Conservation (phyloP, 129 eudicot species). For the Pulicaria dysenterica region DNA sequence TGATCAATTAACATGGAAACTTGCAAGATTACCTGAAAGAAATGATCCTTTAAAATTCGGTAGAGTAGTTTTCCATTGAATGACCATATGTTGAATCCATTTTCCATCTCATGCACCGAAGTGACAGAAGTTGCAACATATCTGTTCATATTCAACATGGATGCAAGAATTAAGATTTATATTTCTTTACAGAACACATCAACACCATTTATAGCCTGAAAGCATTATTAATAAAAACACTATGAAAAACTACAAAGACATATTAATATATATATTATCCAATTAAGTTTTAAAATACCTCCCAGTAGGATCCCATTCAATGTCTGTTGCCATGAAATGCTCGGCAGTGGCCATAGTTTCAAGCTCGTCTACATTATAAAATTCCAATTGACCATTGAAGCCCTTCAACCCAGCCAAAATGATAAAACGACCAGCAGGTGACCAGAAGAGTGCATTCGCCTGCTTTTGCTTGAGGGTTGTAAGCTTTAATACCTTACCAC, state of each 20-base stretch:
- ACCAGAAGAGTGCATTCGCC: constrained; percentile 90
- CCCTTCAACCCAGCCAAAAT: constrained; percentile 85
- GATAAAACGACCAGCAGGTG: constrained; percentile 77
- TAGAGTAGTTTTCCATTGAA: constrained; percentile 80
- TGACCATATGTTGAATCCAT: constrained; percentile 89
- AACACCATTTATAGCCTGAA: neutral
- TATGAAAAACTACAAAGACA: too few relatives aligned
- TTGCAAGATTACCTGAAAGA: constrained; percentile 64
- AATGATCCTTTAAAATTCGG: constrained; percentile 76
- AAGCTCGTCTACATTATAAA: constrained; percentile 86
- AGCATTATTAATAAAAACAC: neutral
- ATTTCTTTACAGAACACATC: neutral
- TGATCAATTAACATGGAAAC: too few relatives aligned
- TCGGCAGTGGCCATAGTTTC: constrained; percentile 88
- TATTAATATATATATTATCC: too few relatives aligned
- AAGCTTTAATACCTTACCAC: constrained; percentile 74
- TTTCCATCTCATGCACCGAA: constrained; percentile 94
- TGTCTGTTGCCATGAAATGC: constrained; percentile 89
- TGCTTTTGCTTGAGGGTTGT: constrained; percentile 73
- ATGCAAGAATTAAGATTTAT: too few relatives aligned
- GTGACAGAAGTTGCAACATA: constrained; percentile 86
- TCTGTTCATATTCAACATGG: constrained; percentile 26
- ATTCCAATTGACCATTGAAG: constrained; percentile 85
- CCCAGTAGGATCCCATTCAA: constrained; percentile 96
- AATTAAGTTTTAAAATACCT: constrained; percentile 42